Base-by-base conservation (phyloP, 345 rosid species). In the Alliaria petiolata region DNA sequence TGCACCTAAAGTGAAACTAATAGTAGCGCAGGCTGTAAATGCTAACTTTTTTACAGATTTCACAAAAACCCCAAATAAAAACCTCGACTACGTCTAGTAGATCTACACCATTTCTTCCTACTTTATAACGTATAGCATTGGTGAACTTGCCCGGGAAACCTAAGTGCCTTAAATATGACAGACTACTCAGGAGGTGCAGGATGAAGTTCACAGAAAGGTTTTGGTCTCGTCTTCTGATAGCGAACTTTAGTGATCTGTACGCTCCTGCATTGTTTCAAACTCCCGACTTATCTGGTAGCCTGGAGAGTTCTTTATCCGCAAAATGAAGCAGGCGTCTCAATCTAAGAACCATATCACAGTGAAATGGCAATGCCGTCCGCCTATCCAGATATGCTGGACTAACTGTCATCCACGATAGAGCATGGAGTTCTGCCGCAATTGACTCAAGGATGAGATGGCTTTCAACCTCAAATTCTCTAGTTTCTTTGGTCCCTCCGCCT, bases 351-450 rank as follows among this genome's bases (percentile, higher is more conserved):
- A 88, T 89, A 81, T 95, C 99, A 63, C 96, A 86, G 70, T 92
- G 99, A 77, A 88, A 90, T 1, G 99, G 99, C 38, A 95, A 83
- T 38, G 92, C 89, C 14, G 91, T 88, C 46, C 99, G 84, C 65
- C 99, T 81, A 45, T 91, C 98, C 70, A 85, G 58, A 77, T 86
- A 92, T 22, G 89, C 92, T 0, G 98, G 98, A 79, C 99, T 95
- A 58, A 80, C 92, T 5, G 97, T 95, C 98, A 95, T 87, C 97
- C 96, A 95, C 19, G 99, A 95, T 54, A 95, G 77, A 64, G 98
- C 97, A 78, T 95, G 98, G 76, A 95, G 98, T 73, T 95, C 99
- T 49, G 96, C 98, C 28, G 91, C 87, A 65, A 95, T 38, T 47
- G 91, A 78, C 81, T 87, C 92, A 0, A 95, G 96, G 79, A 95